Base-by-base conservation (phyloP, 768 basidiomycete species). In the Gymnopilus junonius region DNA sequence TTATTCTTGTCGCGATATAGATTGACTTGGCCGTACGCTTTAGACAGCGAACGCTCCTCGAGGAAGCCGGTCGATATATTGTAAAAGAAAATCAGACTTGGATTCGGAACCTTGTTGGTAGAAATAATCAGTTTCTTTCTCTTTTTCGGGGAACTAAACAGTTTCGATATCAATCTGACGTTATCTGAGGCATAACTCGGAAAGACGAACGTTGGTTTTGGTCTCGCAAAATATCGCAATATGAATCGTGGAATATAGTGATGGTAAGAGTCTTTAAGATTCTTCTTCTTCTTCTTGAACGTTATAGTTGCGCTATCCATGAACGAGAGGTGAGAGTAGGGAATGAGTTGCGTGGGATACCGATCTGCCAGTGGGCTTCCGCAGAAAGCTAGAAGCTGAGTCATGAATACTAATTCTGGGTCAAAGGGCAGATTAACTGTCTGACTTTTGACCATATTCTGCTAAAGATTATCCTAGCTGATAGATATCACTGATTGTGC, bases 221-320 rank as follows among this genome's bases (percentile, higher is more conserved):
- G 11, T 20, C 8, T 61, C 27, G 60, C 59, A 59, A 74, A 76
- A 35, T 68, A 64, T 4, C 73, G 70, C 7, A 76, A 58, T 42
- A 76, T 73, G 53, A 76, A 76, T 3, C 68, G 60, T 4, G 76
- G 74, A 40, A 77, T 71, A 31, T 66, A 68, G 35, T 77, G 74
- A 3, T 75, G 72, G 48, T 71, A 74, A n/a, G n/a, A n/a, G n/a
- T 34, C 69, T 67, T 14, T 67, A n/a, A n/a, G n/a, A n/a, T n/a
- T n/a, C n/a, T n/a, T n/a, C n/a, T n/a, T n/a, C n/a, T n/a, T n/a
- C n/a, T n/a, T n/a, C n/a, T n/a, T n/a, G n/a, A n/a, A n/a, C n/a
- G n/a, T n/a, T n/a, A n/a, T n/a, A n/a, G n/a, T n/a, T n/a, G n/a
- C n/a, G n/a, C n/a, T n/a, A n/a, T n/a, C n/a, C n/a, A n/a, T n/a